These are phyloP conservation scores for Aspergillus carbonarius DNA, from an alignment of 2,329 filamentous ascomycete species.

Conservation along the genomic window DNA sequence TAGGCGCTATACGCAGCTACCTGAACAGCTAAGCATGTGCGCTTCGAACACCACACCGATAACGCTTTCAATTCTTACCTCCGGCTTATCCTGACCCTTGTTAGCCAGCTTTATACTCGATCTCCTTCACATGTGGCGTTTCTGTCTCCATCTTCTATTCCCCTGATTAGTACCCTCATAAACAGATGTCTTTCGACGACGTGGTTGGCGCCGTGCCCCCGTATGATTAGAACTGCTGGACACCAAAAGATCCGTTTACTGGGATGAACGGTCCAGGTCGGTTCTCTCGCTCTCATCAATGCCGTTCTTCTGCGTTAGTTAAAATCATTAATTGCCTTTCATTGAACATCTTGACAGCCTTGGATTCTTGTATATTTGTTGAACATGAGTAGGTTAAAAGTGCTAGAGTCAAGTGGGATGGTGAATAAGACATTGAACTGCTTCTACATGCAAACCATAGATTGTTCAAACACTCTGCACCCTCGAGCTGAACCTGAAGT, in stretches of 20 bases:
- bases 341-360: constrained; percentile 1
- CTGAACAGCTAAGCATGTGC: constrained; percentile 45
- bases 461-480: not conserved
- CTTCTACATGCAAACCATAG: not conserved
- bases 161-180: constrained; percentile 5
- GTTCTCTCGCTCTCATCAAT: not conserved
- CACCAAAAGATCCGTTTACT: not conserved
- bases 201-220: not conserved
- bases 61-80: not conserved
- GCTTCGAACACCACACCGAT: not conserved
- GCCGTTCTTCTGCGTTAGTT: constrained; percentile 19
- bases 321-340: constrained; percentile 21
- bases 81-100: constrained; percentile 3
- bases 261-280: not conserved
- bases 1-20: constrained; percentile 51
- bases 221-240: not conserved
- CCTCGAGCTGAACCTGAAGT: not conserved
- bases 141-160: constrained; percentile 3
- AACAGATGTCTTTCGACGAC: not conserved
- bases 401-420: constrained; percentile 1
- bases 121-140: constrained; percentile 14
- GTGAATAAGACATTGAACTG: not conserved
- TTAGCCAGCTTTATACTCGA: constrained; percentile 11
- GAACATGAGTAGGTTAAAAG: constrained; percentile 4
- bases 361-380: constrained; percentile 19